Base-by-base conservation (phyloP, 345 rosid species). In the Eucalyptus sp. region DNA sequence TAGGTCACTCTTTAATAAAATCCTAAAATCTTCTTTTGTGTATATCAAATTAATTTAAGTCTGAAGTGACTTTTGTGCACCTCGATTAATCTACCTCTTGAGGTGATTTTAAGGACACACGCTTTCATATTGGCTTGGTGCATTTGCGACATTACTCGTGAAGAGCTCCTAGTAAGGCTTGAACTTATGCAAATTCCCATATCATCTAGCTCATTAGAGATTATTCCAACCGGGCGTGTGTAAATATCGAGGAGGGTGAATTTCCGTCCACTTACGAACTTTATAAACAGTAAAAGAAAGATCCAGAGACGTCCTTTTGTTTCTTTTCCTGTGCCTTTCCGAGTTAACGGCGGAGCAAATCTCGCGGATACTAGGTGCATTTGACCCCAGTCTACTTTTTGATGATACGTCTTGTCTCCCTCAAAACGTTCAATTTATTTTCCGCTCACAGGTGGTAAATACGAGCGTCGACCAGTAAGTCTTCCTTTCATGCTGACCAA, bases 31-130 rank as follows among this genome's bases (percentile, higher is more conserved):
- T 52, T 0, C 4, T 52, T 52, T 52, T 52, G 24, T 0, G 1
- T 18, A 18, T 52, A 52, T 52, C 1, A 0, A 24, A 52, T 3
- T 52, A 52, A 18, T 52, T 18, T 10, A 52, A 9, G 6, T 56
- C 1, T 0, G 0, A 13, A 56, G 6, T 24, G 6, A 56, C 62
- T 56, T 56, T 56, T 6, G 3, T 0, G 1, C 62, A 24, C 29
- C 1, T 56, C 13, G 10, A 56, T 56, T 24, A 24, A 22, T 56
- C 29, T 3, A 24, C 62, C 62, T 24, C 29, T 4, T 0, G 1
- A 9, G 3, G 62, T 1, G 0, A 56, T 24, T 56, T 56, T 24
- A 56, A 24, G 0, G 29, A 0, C 6, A 8, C 62, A 10, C 27
- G 13, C 62, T 24, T 56, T 24, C 0, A 56, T 56, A 56, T 56